Conservation (phyloP, 768 basidiomycete species). For the Boletus sp. region DNA sequence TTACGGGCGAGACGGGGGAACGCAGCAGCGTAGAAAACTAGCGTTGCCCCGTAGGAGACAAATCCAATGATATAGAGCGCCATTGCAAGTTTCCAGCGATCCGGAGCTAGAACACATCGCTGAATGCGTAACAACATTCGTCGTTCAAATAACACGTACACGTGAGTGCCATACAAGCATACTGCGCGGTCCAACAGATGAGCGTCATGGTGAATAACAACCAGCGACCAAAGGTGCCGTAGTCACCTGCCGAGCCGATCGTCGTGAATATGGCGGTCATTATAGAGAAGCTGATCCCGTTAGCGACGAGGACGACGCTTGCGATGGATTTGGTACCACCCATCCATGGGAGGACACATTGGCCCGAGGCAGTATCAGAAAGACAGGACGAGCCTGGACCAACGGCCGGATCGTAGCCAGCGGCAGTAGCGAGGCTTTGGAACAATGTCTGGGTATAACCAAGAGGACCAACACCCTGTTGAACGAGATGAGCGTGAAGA, state of each 20-base stretch:
- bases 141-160: slow-evolving; percentile 36
- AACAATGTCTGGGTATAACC: slow-evolving; percentile 72
- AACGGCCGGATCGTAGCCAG: slow-evolving; percentile 69
- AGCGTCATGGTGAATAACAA: slow-evolving; percentile 65
- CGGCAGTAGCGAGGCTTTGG: slow-evolving; percentile 64
- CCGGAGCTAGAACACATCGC: slow-evolving; percentile 43
- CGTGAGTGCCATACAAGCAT: slow-evolving; percentile 70
- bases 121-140: background rate
- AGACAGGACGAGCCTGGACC: slow-evolving; percentile 71
- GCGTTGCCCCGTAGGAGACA: slow-evolving; percentile 73
- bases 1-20: slow-evolving; percentile 83
- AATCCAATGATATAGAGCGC: slow-evolving; percentile 76
- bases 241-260: slow-evolving; percentile 46
- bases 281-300: slow-evolving; percentile 71
- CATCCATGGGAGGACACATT: slow-evolving; percentile 77
- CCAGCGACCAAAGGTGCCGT: slow-evolving; percentile 66
- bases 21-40: slow-evolving; percentile 75
- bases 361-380: slow-evolving; percentile 54
- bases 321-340: slow-evolving; percentile 70
- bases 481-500: background rate
- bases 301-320: slow-evolving; percentile 73
- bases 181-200: slow-evolving; percentile 80
- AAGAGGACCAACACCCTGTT: slow-evolving; percentile 64
- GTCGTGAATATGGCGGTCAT: slow-evolving; percentile 84
- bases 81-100: slow-evolving; percentile 75